These are phyloP conservation scores for Acanthamoeba triangularis DNA, from an alignment of 208 protist species.

Conservation along the genomic window DNA sequence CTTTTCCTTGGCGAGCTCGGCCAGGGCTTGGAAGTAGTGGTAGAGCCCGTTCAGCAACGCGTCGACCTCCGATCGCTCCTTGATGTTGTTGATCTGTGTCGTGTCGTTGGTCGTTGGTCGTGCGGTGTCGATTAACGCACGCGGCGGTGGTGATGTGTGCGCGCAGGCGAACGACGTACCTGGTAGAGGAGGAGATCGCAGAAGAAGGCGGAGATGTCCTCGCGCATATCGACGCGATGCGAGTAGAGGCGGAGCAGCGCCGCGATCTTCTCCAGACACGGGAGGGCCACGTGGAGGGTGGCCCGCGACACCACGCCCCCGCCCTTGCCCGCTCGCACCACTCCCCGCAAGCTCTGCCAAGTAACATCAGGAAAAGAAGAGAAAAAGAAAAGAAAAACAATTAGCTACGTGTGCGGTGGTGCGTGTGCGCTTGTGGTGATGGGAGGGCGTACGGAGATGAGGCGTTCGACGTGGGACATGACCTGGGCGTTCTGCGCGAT, in stretches of 20 bases:
- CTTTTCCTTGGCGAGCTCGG: conserved; percentile 36
- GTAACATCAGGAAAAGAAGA: too few relatives aligned
- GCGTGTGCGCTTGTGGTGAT: background rate
- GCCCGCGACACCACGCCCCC: background rate
- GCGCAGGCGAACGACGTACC: background rate
- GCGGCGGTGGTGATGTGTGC: background rate
- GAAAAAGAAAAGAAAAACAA: too few relatives aligned
- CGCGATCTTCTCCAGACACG: background rate
- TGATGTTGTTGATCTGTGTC: conserved; percentile 14
- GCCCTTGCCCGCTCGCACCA: conserved; percentile 36
- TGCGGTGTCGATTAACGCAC: background rate
- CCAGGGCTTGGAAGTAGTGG: background rate
- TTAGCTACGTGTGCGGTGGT: background rate
- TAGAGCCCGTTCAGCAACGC: conserved; percentile 35
- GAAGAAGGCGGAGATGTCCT: conserved; percentile 11
- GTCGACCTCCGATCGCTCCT: conserved; percentile 14
- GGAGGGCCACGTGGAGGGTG: background rate
- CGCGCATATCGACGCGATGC: background rate
- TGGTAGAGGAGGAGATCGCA: conserved; percentile 9
- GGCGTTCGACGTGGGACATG: background rate
- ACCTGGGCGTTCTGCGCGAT: background rate
- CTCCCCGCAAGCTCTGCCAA: background rate
- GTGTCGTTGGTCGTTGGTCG: background rate
- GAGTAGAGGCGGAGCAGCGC: background rate
- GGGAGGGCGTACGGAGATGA: background rate